Conservation (phyloP, 371 early-diverging fungal genomes). For the Dichotomocladium elegans region DNA sequence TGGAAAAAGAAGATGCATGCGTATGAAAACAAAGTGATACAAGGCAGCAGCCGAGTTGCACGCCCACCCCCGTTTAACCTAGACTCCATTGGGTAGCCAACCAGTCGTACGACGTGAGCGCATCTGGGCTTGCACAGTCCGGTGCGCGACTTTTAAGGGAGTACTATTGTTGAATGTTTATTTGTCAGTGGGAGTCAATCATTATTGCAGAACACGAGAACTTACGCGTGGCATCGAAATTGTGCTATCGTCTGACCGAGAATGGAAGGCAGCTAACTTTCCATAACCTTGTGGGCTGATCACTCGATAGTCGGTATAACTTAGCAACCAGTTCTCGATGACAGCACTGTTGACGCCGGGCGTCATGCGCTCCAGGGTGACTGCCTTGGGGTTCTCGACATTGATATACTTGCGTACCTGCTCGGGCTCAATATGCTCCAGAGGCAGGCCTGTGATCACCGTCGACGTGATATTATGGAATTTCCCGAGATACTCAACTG, state of each 20-base stretch:
- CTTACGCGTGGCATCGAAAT: slow-evolving; percentile 35
- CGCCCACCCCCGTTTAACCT: too few species aligned
- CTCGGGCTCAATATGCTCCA: slow-evolving; percentile 26
- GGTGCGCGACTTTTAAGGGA: too few species aligned
- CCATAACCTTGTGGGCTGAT: slow-evolving; percentile 43
- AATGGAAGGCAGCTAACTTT: slow-evolving; percentile 38
- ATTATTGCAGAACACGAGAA: too few species aligned
- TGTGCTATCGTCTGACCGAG: slow-evolving; percentile 30
- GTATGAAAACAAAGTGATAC: too few species aligned
- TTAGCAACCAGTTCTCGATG: slow-evolving; percentile 36
- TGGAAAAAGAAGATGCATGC: too few species aligned
- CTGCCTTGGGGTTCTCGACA: slow-evolving; percentile 14
- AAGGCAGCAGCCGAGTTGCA: too few species aligned
- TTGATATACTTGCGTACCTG: slow-evolving; percentile 33
- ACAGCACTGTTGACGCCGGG: slow-evolving; percentile 30
- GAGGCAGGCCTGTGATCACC: slow-evolving; percentile 23
- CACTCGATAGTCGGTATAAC: slow-evolving; percentile 27
- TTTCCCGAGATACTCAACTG: slow-evolving; percentile 1
- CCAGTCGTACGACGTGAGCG: slow-evolving; percentile 28
- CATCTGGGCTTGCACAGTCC: slow-evolving; percentile 22
- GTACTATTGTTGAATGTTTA: background rate
- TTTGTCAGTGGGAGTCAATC: too few species aligned
- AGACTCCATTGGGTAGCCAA: slow-evolving; percentile 41
- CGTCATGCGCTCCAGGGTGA: slow-evolving; percentile 18
- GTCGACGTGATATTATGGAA: slow-evolving; percentile 4